phyloP scores from a whole-genome alignment of 192 early-diverging fungal species.

The Podila minutissima region DNA sequence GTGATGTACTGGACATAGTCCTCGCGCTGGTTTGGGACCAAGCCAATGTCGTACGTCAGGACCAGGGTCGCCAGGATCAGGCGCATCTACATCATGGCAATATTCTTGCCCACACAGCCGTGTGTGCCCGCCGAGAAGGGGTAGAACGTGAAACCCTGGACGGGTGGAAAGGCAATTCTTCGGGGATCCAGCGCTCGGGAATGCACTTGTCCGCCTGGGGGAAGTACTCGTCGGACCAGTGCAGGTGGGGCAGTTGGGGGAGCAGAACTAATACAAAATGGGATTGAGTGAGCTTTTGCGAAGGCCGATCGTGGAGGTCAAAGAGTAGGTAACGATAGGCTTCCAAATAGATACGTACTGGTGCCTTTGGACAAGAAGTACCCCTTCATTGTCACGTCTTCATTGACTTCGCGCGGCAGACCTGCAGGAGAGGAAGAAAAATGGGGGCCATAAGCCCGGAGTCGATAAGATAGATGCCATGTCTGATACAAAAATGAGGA shows the following conservation, averaged over 20 bases:
- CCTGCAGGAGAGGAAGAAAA: slow-evolving; percentile 8
- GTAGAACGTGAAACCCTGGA: slow-evolving; percentile 45
- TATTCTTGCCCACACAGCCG: slow-evolving; percentile 60
- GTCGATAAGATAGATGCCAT: neutral
- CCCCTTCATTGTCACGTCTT: slow-evolving; percentile 54
- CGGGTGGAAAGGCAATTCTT: slow-evolving; percentile 15
- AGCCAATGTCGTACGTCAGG: slow-evolving; percentile 52
- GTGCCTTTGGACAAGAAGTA: slow-evolving; percentile 59
- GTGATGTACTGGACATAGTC: slow-evolving; percentile 57
- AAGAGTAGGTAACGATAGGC: too few species aligned
- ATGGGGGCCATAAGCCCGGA: neutral
- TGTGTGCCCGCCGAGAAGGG: slow-evolving; percentile 57
- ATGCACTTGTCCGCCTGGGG: slow-evolving; percentile 58
- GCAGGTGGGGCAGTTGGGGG: slow-evolving; percentile 22
- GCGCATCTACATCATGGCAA: slow-evolving; percentile 62
- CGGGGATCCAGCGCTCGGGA: slow-evolving; percentile 61
- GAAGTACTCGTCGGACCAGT: slow-evolving; percentile 48
- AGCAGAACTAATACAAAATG: slow-evolving; percentile 1
- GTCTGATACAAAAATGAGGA: neutral
- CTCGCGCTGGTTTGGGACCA: slow-evolving; percentile 47
- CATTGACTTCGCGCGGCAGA: slow-evolving; percentile 40
- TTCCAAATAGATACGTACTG: slow-evolving; percentile 5
- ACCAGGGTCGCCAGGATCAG: slow-evolving; percentile 55
- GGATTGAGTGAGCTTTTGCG: too few species aligned
- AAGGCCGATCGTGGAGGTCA: neutral